phyloP scores from a whole-genome alignment of 495 filamentous ascomycete genomes.

The Penicillium nucicola region DNA sequence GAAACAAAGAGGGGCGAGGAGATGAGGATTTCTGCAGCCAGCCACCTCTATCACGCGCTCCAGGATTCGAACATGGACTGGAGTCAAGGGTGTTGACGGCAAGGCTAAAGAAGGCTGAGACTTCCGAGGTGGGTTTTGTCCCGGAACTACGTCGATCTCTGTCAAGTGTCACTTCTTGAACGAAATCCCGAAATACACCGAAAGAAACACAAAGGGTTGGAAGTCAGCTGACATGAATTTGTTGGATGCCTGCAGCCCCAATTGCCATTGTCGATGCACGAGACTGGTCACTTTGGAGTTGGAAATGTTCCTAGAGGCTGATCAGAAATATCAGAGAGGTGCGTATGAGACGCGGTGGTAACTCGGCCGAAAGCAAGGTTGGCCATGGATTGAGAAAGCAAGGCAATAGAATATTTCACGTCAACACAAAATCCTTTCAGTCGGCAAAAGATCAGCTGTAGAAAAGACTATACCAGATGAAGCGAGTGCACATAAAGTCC shows the following conservation, averaged over 20 bases:
- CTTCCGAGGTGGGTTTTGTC: slow-evolving; percentile 4
- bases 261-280: slow-evolving; percentile 15
- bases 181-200: not conserved
- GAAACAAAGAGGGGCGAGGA: not conserved
- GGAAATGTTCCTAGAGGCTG: not conserved
- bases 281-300: slow-evolving; percentile 5
- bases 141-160: not conserved
- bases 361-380: no score
- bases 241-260: slow-evolving; percentile 16
- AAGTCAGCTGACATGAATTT: slow-evolving; percentile 22
- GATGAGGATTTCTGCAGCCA: slow-evolving; percentile 15
- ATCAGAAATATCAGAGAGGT: not conserved
- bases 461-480: not conserved
- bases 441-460: no score
- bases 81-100: slow-evolving; percentile 12
- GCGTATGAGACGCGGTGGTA: not conserved
- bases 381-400: no score
- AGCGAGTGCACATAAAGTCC: not conserved
- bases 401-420: no score
- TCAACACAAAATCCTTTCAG: no score
- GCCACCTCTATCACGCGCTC: slow-evolving; percentile 24
- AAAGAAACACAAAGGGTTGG: not conserved
- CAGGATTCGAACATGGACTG: slow-evolving; percentile 19
- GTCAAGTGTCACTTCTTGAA: slow-evolving; percentile 1
- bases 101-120: slow-evolving; percentile 11